phyloP scores from a whole-genome alignment of 192 early-diverging fungal species.

The Dimargaris cristalligena region DNA sequence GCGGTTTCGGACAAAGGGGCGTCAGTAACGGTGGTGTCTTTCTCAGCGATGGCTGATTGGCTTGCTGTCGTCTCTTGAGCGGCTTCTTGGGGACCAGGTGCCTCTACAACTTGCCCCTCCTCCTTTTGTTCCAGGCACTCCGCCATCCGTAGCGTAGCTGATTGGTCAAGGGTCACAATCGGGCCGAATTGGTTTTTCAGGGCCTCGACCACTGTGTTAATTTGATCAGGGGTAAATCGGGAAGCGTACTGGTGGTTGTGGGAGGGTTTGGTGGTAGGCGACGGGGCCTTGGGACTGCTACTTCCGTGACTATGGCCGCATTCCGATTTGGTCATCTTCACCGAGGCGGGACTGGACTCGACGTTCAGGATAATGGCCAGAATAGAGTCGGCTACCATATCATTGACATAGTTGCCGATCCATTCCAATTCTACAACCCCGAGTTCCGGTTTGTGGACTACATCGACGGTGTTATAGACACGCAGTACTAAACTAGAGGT shows the following conservation, averaged over 20 bases:
- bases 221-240: background rate
- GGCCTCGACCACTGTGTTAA: background rate
- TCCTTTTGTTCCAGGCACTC: background rate
- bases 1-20: background rate
- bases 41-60: background rate
- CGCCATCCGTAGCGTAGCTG: background rate
- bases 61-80: background rate
- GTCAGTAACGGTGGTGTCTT: background rate
- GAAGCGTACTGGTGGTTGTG: background rate
- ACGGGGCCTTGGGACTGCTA: background rate
- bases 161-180: background rate
- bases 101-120: too few relatives aligned
- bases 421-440: conserved; percentile 63
- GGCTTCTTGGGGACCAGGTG: background rate
- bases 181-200: background rate
- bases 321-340: conserved; percentile 31
- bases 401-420: conserved; percentile 78
- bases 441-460: conserved; percentile 38
- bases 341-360: conserved; percentile 74
- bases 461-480: conserved; percentile 60
- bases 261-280: background rate
- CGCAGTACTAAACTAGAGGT: conserved; percentile 14
- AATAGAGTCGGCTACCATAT: conserved; percentile 92
- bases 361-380: conserved; percentile 69
- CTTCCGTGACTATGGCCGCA: background rate